Base-by-base conservation (phyloP, 148 eudicot genomes). In the Nepenthes gracilis region DNA sequence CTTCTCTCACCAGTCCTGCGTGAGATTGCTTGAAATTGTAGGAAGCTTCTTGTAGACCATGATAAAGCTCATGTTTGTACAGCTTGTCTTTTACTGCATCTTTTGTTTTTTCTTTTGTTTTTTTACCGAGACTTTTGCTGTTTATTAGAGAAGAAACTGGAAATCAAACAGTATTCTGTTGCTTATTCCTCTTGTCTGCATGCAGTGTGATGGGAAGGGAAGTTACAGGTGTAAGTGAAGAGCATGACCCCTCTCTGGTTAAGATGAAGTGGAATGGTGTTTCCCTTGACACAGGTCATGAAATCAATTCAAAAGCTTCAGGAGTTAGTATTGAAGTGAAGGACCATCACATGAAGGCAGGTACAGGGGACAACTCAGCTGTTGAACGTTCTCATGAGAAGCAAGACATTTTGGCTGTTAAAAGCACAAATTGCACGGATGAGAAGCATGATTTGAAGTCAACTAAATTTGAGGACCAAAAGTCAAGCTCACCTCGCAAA, bases 141-240 rank as follows among this genome's bases (percentile, higher is more conserved):
- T 3, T 4, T 3, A 8, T 40, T 3, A 4, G 45, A 40, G 4
- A 40, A 40, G 8, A 8, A 8, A 40, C 6, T 43, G 15, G 45
- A 37, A 35, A 55, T 11, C 14, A 54, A 35, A 33, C 33, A 9
- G 6, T 14, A 14, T 54, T 40, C 33, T 65, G 36, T 15, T 9
- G 35, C 11, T 63, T 36, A 50, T 56, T 33, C 54, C 43, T 11
- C 36, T 56, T 33, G 12, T 67, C 63, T 75, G 60, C 51, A 5
- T 69, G 76, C 83, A 88, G 98, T 77, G 71, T 49, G 58, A 88
- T 92, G 98, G 96, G 90, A 63, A 86, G 94, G 67, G 88, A 88
- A 58, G 72, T 85, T 68, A 64, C 86, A 50, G 86, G 91, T 59
- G 56, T 82, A 68, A 80, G 78, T 37, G 43, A 80, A 12, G 53